Conservation (phyloP, 176 grass and related monocot genomes). For the Raddia guianensis region DNA sequence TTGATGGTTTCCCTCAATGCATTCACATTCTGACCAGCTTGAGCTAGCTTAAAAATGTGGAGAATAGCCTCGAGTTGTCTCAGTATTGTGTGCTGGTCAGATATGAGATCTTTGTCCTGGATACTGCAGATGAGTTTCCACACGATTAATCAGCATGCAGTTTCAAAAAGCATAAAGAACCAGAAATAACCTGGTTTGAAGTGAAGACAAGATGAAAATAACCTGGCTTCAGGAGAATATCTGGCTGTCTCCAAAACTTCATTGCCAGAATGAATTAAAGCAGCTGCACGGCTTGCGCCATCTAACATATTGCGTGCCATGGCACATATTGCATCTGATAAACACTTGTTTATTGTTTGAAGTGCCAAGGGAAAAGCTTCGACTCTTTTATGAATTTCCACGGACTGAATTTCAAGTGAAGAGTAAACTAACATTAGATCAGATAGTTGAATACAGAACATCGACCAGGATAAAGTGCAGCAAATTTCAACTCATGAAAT, state of each 20-base stretch:
- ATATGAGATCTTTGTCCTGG: conserved; percentile 83
- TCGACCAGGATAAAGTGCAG: neutral
- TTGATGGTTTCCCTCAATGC: conserved; percentile 83
- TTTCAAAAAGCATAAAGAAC: conserved; percentile 33
- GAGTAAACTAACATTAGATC: conserved; percentile 32
- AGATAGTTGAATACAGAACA: conserved; percentile 14
- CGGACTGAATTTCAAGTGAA: conserved; percentile 56
- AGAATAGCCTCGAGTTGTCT: conserved; percentile 87
- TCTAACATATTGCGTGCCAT: conserved; percentile 70
- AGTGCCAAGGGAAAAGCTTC: conserved; percentile 91
- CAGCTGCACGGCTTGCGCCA: conserved; percentile 73
- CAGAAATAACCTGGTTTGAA: neutral
- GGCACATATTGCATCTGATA: conserved; percentile 91
- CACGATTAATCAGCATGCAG: conserved; percentile 7
- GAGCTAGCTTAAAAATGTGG: conserved; percentile 68
- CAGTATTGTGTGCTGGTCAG: conserved; percentile 79
- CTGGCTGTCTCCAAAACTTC: conserved; percentile 82
- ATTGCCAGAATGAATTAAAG: conserved; percentile 83
- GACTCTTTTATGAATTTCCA: conserved; percentile 92
- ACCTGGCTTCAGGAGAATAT: conserved; percentile 90
- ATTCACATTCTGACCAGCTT: conserved; percentile 75
- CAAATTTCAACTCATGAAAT: neutral
- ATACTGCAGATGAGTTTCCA: conserved; percentile 51
- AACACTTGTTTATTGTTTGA: conserved; percentile 94
- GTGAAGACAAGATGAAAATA: conserved; percentile 41